phyloP scores from a whole-genome alignment of 2,329 filamentous ascomycete genomes.

The Fusarium napiforme region DNA sequence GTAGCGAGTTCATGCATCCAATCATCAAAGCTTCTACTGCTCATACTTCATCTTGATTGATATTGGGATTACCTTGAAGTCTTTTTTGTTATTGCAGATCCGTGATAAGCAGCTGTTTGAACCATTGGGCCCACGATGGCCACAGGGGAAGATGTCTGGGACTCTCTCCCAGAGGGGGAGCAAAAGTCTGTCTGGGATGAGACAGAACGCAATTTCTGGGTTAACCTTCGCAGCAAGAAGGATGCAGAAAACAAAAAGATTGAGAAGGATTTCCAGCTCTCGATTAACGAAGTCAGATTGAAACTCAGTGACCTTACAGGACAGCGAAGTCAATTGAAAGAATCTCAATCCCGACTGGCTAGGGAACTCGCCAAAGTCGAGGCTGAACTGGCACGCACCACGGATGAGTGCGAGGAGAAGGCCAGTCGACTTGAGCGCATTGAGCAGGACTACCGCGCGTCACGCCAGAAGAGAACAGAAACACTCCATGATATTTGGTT shows the following conservation, averaged over 20 bases:
- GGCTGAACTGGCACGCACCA: conserved; percentile 50
- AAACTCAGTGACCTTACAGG: conserved; percentile 46
- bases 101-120: neutral
- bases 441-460: conserved; percentile 47
- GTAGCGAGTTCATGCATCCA: conserved; percentile 8
- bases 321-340: conserved; percentile 43
- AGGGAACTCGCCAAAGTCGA: conserved; percentile 51
- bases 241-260: conserved; percentile 37
- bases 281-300: conserved; percentile 42
- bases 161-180: conserved; percentile 47
- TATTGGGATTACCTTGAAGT: neutral
- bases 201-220: conserved; percentile 52
- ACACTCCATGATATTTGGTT: conserved; percentile 43
- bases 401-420: conserved; percentile 47
- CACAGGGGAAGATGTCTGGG: conserved; percentile 44
- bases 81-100: neutral
- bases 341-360: conserved; percentile 45
- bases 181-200: conserved; percentile 51
- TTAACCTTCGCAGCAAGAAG: conserved; percentile 42
- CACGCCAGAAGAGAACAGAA: conserved; percentile 45
- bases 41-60: neutral
- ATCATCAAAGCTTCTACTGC: conserved; percentile 5
- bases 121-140: conserved; percentile 31
- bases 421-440: conserved; percentile 49
- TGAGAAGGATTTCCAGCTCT: conserved; percentile 43